Evolutionary conservation across 2,329 filamentous ascomycete genomes (phyloP).

Genomic region (Exophiala aquamarina): DNA sequence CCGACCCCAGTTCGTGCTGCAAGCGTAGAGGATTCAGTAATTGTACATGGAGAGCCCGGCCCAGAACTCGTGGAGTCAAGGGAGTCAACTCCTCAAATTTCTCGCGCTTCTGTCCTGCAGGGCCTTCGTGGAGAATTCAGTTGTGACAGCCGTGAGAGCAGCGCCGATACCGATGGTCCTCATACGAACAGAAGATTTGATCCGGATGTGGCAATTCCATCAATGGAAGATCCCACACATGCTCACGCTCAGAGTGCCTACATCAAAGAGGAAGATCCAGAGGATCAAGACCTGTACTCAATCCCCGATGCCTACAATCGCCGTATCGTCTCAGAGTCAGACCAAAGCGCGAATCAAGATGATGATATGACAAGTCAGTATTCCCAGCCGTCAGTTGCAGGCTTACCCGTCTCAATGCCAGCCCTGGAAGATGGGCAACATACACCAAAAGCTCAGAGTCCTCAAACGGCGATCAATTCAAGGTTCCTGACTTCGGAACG

Average conservation of each 20-base stretch:
- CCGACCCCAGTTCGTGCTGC: conserved; percentile 39
- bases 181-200: conserved; percentile 53
- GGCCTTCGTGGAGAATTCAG: conserved; percentile 64
- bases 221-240: conserved; percentile 63
- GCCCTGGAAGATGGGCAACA: conserved; percentile 44
- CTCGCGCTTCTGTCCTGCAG: conserved; percentile 87
- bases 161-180: conserved; percentile 52
- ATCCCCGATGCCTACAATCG: conserved; percentile 66
- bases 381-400: conserved; percentile 47
- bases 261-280: conserved; percentile 64
- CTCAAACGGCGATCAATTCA: conserved; percentile 16
- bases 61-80: conserved; percentile 61
- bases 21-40: conserved; percentile 33
- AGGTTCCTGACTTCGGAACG: conserved; percentile 8
- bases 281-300: conserved; percentile 64
- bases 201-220: conserved; percentile 86
- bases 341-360: conserved; percentile 21
- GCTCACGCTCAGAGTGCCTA: conserved; percentile 53
- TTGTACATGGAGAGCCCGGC: conserved; percentile 31
- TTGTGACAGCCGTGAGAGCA: conserved; percentile 51
- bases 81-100: conserved; percentile 56
- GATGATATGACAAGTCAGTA: conserved; percentile 55
- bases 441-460: conserved; percentile 44
- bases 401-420: conserved; percentile 24
- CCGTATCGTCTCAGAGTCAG: conserved; percentile 39